Base-by-base conservation (phyloP, 805 yeast species). In the Jamesozyma hellenica region DNA sequence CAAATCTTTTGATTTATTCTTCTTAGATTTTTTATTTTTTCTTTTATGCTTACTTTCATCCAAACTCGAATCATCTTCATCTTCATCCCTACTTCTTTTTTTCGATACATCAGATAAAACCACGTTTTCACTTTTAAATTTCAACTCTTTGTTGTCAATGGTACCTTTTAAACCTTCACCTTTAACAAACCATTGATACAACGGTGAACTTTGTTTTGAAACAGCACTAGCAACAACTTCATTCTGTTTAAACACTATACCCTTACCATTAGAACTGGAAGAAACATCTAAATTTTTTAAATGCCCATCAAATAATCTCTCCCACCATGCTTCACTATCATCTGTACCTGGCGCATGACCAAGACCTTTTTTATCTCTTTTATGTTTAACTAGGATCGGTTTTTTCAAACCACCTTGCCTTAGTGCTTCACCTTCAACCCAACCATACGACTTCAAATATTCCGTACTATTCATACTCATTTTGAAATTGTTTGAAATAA, bases 321-420 rank as follows among this genome's bases (percentile, higher is more conserved):
- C 98, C 98, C 98, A 90, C 98, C 98, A 90, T 34, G 85, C 81
- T 47, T 84, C 95, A 13, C 79, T 74, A 48, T 85, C 92, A 38
- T 77, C 79, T 9, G 68, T 65, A 18, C 72, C 71, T 35, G 68
- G 64, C 19, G 75, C 78, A 55, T 82, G 80, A 0, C 98, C 98
- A 19, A 90, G 68, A 9, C 98, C 98, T 55, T 86, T 87, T 42
- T 77, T 79, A 55, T 90, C 96, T 50, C 77, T 79, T 62, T 92
- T 87, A 55, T 90, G 96, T 48, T 81, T 82, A 40, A 92, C 96
- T 45, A 90, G 61, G 32, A 90, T 77, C 0, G 98, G 97, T 50
- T 77, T 84, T 51, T 72, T 77, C 38, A 90, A 60, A 0, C 96
- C 94, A 3, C 95, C 96, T 34, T 70, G 60, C 45, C 71, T 75